These are phyloP conservation scores for Didymella segeticola DNA, from an alignment of 2,329 filamentous ascomycete species.

Conservation along the genomic window DNA sequence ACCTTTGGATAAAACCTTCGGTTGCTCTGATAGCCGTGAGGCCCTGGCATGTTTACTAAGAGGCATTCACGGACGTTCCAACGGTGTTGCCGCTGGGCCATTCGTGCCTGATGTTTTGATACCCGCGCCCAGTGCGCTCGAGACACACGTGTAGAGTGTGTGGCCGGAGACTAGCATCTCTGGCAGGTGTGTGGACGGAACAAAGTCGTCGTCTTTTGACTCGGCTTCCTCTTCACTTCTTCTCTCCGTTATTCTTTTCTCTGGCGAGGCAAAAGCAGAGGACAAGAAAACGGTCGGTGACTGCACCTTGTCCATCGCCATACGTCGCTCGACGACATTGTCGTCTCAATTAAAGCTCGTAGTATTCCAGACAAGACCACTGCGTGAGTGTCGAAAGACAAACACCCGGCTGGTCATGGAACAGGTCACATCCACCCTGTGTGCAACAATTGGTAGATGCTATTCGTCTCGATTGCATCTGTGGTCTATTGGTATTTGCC, in stretches of 20 bases:
- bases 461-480: not conserved
- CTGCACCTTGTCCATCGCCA: conserved; percentile 12
- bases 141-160: conserved; percentile 2
- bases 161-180: conserved; percentile 1
- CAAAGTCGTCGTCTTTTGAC: too few relatives aligned
- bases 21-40: conserved; percentile 35
- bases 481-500: conserved; percentile 9
- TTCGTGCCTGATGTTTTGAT: conserved; percentile 1
- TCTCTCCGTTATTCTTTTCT: conserved; percentile 7
- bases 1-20: conserved; percentile 12
- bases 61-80: conserved; percentile 29
- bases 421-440: conserved; percentile 24
- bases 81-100: not conserved
- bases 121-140: conserved; percentile 2
- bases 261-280: not conserved
- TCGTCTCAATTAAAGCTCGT: not conserved
- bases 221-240: not conserved
- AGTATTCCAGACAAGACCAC: not conserved
- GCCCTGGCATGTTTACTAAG: conserved; percentile 41
- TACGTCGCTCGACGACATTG: not conserved
- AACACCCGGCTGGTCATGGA: conserved; percentile 15
- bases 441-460: conserved; percentile 20
- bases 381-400: not conserved
- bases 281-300: conserved; percentile 5
- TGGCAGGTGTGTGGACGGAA: not conserved